A percentile compares a stretch with the other conserved stretches of the same genome.
phyloP scores from a whole-genome alignment of 1,139 yeast genomes.

The Kodamaea arcana region DNA sequence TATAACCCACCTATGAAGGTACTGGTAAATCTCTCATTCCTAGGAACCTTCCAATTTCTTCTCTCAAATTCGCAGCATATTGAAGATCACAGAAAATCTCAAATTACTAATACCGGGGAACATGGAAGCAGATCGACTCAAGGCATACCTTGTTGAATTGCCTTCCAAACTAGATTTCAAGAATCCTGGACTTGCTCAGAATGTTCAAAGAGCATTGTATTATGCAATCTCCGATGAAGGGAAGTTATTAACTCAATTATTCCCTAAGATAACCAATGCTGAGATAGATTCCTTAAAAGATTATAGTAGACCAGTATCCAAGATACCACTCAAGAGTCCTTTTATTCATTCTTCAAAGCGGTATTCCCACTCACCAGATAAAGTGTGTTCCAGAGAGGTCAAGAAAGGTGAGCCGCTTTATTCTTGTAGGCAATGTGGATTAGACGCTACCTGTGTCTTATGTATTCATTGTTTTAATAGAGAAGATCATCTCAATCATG shows the following conservation, averaged over 20 bases:
- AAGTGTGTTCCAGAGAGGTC: slow-evolving; percentile 64
- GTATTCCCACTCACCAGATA: slow-evolving; percentile 36
- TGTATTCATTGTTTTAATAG: slow-evolving; percentile 69
- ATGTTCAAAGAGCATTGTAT: slow-evolving; percentile 25
- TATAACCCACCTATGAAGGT: too few species aligned
- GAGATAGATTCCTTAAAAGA: slow-evolving; percentile 1
- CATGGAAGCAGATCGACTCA: slow-evolving; percentile 15
- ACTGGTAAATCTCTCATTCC: too few species aligned
- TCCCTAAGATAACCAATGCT: slow-evolving; percentile 16
- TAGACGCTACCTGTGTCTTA: slow-evolving; percentile 70
- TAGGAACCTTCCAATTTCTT: too few species aligned
- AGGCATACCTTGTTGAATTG: slow-evolving; percentile 25
- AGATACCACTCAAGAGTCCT: neutral
- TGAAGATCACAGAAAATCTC: too few species aligned
- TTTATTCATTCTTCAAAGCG: slow-evolving; percentile 1
- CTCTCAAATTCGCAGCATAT: too few species aligned
- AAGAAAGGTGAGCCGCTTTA: slow-evolving; percentile 60
- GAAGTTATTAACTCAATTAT: slow-evolving; percentile 19
- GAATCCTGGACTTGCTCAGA: slow-evolving; percentile 13
- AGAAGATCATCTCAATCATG: slow-evolving; percentile 62
- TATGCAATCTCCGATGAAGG: slow-evolving; percentile 33
- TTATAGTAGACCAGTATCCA: slow-evolving; percentile 3
- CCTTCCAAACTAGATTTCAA: slow-evolving; percentile 20
- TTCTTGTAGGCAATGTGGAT: slow-evolving; percentile 62
- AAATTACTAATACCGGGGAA: too few species aligned